Conservation (phyloP, 805 yeast genomes). For the Scheffersomyces ergatensis region DNA sequence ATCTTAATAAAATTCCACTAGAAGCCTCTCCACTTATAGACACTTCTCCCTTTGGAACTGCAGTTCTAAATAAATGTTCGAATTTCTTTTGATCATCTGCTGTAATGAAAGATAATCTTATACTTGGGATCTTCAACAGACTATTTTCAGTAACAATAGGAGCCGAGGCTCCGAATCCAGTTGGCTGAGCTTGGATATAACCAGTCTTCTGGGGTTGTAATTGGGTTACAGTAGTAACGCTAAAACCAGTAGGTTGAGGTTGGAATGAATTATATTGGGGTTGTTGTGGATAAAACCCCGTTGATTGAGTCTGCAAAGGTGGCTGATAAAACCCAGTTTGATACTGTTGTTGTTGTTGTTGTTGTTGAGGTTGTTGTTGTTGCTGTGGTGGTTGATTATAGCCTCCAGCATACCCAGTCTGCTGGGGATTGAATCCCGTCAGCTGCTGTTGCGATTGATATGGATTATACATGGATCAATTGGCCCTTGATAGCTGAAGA, state of each 20-base stretch:
- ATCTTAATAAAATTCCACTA: conserved; percentile 72
- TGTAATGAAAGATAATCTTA: conserved; percentile 80
- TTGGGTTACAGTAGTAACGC: conserved; percentile 10
- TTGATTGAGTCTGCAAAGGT: conserved; percentile 26
- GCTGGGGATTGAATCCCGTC: conserved; percentile 17
- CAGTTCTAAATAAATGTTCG: conserved; percentile 78
- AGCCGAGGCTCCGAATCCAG: conserved; percentile 35
- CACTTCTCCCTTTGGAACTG: conserved; percentile 69
- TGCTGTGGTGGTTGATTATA: conserved; percentile 16
- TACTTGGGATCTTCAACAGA: conserved; percentile 65
- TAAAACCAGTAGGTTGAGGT: conserved; percentile 17
- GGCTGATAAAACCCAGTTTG: conserved; percentile 41
- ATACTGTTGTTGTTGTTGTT: conserved; percentile 26
- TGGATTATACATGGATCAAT: conserved; percentile 35
- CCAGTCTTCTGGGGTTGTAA: conserved; percentile 36
- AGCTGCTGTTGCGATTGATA: conserved; percentile 31
- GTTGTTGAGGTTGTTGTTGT: conserved; percentile 1
- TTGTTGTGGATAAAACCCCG: conserved; percentile 18
- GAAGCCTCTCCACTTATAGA: conserved; percentile 73
- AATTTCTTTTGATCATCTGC: conserved; percentile 83
- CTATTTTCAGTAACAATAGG: conserved; percentile 48
- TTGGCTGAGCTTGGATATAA: conserved; percentile 39
- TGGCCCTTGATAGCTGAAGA: no score
- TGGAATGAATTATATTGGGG: conserved; percentile 16
- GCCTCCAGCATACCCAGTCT: conserved; percentile 15